Percentiles rank a stretch among this genome's conserved stretches.
Evolutionary conservation across 169 alveolate genomes (phyloP).

Genomic region (Plasmodium fragile): DNA sequence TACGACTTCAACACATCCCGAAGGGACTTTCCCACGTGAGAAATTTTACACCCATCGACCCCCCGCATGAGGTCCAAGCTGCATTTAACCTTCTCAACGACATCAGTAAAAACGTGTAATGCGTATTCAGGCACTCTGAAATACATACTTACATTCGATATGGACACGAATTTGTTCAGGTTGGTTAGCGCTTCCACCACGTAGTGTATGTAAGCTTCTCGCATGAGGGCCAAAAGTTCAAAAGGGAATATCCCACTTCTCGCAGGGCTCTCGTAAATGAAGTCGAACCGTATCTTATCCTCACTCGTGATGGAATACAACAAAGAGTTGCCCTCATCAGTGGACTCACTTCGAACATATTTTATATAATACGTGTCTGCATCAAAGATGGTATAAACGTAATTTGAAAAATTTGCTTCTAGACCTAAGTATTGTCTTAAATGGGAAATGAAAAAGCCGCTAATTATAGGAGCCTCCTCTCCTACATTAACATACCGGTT

Average conservation of each 20-base stretch:
- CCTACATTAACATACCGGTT: slow-evolving; percentile 2
- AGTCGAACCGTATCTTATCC: not conserved
- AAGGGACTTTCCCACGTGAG: not conserved
- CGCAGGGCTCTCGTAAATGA: slow-evolving; percentile 33
- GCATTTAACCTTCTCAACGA: slow-evolving; percentile 57
- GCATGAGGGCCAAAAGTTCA: slow-evolving; percentile 17
- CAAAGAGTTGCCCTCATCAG: slow-evolving; percentile 17
- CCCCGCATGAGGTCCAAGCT: slow-evolving; percentile 52
- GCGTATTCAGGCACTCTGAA: slow-evolving; percentile 24
- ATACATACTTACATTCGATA: slow-evolving; percentile 70
- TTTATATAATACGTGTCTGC: slow-evolving; percentile 30
- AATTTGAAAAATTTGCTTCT: slow-evolving; percentile 18
- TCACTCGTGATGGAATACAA: not conserved
- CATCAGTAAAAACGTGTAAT: slow-evolving; percentile 6
- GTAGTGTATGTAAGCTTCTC: slow-evolving; percentile 39
- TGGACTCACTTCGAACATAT: slow-evolving; percentile 18
- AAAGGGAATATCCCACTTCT: slow-evolving; percentile 30
- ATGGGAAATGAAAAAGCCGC: slow-evolving; percentile 66
- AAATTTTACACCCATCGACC: not conserved
- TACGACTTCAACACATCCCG: not conserved
- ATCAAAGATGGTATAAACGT: slow-evolving; percentile 42
- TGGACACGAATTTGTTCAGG: slow-evolving; percentile 18
- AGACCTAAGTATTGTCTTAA: slow-evolving; percentile 56
- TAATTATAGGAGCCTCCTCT: slow-evolving; percentile 22
- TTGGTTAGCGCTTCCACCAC: slow-evolving; percentile 30